These are phyloP conservation scores for Amauroascus verrucosus DNA, from an alignment of 2,329 filamentous ascomycete species.

Conservation along the genomic window DNA sequence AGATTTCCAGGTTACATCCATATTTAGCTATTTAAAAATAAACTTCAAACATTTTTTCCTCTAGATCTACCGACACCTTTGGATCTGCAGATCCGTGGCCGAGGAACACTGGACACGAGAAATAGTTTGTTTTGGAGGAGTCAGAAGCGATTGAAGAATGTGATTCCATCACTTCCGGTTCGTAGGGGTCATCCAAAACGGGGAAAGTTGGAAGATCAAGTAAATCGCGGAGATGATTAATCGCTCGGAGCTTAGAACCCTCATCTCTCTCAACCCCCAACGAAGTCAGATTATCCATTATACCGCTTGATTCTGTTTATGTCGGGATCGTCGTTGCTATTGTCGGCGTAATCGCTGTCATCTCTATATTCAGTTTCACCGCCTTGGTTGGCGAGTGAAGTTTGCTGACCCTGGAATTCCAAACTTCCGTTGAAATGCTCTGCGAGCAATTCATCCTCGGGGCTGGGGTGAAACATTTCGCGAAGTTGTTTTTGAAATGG, in stretches of 20 bases:
- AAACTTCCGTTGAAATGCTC: too few relatives aligned
- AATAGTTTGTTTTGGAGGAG: background rate
- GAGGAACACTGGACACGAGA: conserved; percentile 35
- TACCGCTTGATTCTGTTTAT: too few relatives aligned
- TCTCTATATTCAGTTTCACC: too few relatives aligned
- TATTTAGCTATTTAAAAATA: conserved; percentile 18
- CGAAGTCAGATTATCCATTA: too few relatives aligned
- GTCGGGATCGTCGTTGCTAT: too few relatives aligned
- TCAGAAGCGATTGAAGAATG: background rate
- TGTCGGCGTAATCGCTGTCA: conserved; percentile 7
- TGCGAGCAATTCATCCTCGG: too few relatives aligned
- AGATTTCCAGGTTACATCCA: conserved; percentile 29
- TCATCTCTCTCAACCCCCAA: too few relatives aligned
- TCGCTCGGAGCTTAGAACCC: conserved; percentile 12
- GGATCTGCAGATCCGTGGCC: conserved; percentile 36
- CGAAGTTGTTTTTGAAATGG: conserved; percentile 26
- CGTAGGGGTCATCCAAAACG: background rate
- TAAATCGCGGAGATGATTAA: conserved; percentile 28
- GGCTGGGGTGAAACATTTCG: too few relatives aligned
- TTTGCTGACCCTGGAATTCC: too few relatives aligned
- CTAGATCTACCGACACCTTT: conserved; percentile 28
- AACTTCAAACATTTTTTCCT: conserved; percentile 24
- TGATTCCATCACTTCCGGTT: background rate
- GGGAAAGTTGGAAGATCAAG: conserved; percentile 18
- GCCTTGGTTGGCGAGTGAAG: too few relatives aligned